Conservation (phyloP, 2,329 filamentous ascomycete species). For the Curvularia eragrostidis region DNA sequence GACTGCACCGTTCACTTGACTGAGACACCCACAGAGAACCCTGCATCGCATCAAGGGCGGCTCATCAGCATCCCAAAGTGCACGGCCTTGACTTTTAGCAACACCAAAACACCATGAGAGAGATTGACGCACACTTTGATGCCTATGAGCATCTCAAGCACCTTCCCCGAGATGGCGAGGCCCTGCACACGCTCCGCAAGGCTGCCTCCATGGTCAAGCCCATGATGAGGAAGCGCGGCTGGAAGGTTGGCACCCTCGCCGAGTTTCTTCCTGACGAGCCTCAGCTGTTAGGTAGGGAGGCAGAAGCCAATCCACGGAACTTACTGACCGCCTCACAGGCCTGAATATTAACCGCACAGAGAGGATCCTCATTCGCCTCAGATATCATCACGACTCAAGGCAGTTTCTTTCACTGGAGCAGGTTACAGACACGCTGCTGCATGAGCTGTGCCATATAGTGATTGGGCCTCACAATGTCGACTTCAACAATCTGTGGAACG, state of each 20-base stretch:
- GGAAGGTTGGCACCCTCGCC: constrained; percentile 78
- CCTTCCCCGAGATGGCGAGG: constrained; percentile 53
- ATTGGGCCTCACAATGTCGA: constrained; percentile 81
- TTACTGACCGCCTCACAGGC: constrained; percentile 51
- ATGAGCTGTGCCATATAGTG: constrained; percentile 89
- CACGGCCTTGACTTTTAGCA: neutral
- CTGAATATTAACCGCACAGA: constrained; percentile 79
- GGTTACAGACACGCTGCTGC: constrained; percentile 88
- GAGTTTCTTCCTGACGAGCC: constrained; percentile 83
- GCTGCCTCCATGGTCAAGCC: constrained; percentile 90
- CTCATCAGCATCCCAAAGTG: neutral
- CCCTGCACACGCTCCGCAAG: constrained; percentile 71
- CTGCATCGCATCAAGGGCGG: neutral
- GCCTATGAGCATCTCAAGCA: constrained; percentile 58
- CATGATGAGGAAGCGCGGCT: constrained; percentile 86
- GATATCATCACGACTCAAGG: constrained; percentile 74
- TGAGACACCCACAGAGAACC: neutral
- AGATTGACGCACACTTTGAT: constrained; percentile 58
- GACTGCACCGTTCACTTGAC: neutral
- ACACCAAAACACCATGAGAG: constrained; percentile 42
- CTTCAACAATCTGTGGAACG: constrained; percentile 88
- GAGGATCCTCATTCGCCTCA: constrained; percentile 81
- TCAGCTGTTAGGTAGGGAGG: constrained; percentile 70
- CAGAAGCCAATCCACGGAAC: neutral
- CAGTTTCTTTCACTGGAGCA: constrained; percentile 83